Percentiles rank a stretch among this genome's conserved stretches.
Conservation (phyloP, 192 early-diverging fungal species). For the Entophlyctis luteolus region DNA sequence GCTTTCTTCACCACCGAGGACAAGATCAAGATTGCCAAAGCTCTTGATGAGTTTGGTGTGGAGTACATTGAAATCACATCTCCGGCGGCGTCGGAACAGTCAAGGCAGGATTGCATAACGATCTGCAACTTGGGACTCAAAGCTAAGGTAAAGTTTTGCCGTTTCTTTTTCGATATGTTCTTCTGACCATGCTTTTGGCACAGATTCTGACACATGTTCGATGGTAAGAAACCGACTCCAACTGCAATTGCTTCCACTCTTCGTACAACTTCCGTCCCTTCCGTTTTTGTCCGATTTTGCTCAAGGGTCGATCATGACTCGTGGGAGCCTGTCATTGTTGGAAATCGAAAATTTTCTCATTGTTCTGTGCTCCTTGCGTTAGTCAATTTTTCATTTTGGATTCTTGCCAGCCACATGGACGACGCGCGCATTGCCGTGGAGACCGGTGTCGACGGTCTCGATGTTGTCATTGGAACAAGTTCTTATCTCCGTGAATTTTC, state of each 20-base stretch:
- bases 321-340: too few relatives aligned
- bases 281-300: too few relatives aligned
- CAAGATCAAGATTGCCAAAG: constrained; percentile 98
- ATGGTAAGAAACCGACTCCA: constrained; percentile 13
- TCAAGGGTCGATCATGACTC: too few relatives aligned
- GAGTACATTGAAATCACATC: constrained; percentile 98
- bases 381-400: neutral
- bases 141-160: constrained; percentile 68
- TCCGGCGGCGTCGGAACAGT: constrained; percentile 94
- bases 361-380: neutral
- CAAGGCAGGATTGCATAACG: constrained; percentile 83
- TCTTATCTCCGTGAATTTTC: constrained; percentile 96
- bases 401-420: constrained; percentile 80
- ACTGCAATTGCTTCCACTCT: neutral
- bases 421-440: constrained; percentile 94
- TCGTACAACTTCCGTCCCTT: too few relatives aligned
- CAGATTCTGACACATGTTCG: constrained; percentile 33
- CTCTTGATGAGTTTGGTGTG: constrained; percentile 96
- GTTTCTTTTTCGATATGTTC: neutral
- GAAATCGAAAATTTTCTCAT: too few relatives aligned
- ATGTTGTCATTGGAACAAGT: constrained; percentile 97
- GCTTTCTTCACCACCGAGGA: constrained; percentile 96
- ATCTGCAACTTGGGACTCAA: constrained; percentile 91
- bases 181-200: neutral
- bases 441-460: constrained; percentile 94